These are phyloP conservation scores for Globisporangium emineosum DNA, from an alignment of 352 stramenopile species.

Conservation along the genomic window DNA sequence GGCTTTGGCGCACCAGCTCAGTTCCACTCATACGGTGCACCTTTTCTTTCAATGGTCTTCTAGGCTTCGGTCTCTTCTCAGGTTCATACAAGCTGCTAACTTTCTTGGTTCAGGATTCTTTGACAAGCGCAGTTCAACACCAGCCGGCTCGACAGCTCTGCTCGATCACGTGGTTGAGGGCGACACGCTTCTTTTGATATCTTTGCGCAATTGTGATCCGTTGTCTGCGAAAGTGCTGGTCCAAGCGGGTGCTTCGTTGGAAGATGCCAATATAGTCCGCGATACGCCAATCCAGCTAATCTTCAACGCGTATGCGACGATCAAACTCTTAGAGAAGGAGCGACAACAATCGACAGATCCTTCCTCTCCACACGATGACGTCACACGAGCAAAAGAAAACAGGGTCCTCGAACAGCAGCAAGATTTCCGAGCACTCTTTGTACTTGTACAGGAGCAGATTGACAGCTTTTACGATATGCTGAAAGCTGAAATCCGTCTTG, in stretches of 20 bases:
- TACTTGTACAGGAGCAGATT: constrained; percentile 24
- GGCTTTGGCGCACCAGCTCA: constrained; percentile 44
- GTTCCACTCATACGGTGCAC: constrained; percentile 48
- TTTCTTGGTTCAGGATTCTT: constrained; percentile 45
- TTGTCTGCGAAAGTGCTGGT: constrained; percentile 33
- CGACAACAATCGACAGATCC: constrained; percentile 3
- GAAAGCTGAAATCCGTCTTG: constrained; percentile 18
- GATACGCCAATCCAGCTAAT: constrained; percentile 35
- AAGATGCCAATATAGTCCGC: constrained; percentile 22
- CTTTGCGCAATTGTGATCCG: constrained; percentile 42
- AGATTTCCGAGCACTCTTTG: constrained; percentile 37
- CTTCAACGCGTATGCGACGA: constrained; percentile 30
- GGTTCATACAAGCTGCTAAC: too few relatives aligned
- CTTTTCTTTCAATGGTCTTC: background rate
- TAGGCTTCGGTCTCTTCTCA: background rate
- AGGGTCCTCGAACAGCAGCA: constrained; percentile 11
- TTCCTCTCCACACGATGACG: background rate
- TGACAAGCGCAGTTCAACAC: constrained; percentile 15
- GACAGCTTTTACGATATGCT: constrained; percentile 26
- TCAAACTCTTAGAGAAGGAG: constrained; percentile 22
- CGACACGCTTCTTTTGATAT: constrained; percentile 52
- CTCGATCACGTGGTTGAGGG: constrained; percentile 39
- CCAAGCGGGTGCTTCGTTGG: constrained; percentile 27
- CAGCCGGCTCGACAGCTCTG: constrained; percentile 10
- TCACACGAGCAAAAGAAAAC: background rate